These are phyloP conservation scores for Coniochaeta sp. DNA, from an alignment of 2,329 filamentous ascomycete species.

Conservation along the genomic window DNA sequence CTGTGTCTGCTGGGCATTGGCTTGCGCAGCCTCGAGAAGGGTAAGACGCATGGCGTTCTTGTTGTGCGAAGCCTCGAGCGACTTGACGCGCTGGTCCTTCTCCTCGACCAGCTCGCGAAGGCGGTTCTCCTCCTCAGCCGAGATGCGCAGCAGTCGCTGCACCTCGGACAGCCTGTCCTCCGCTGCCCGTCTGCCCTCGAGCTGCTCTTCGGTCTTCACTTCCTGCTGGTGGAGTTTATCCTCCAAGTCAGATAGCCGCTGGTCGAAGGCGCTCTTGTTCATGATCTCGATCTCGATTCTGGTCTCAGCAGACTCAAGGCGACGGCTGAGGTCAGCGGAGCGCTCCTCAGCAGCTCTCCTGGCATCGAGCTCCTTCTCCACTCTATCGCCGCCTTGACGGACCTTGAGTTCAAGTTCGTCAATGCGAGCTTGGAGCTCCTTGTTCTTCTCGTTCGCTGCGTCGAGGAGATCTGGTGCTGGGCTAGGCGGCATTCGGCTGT, in stretches of 20 bases:
- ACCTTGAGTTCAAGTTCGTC: slow-evolving; percentile 53
- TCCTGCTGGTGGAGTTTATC: slow-evolving; percentile 60
- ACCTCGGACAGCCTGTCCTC: slow-evolving; percentile 68
- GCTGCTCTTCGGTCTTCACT: slow-evolving; percentile 56
- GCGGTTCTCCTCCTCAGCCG: slow-evolving; percentile 66
- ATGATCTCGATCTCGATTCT: slow-evolving; percentile 55
- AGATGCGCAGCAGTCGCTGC: slow-evolving; percentile 61
- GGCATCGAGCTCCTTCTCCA: slow-evolving; percentile 40
- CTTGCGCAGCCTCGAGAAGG: slow-evolving; percentile 62
- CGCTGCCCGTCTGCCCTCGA: slow-evolving; percentile 54
- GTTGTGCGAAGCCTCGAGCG: slow-evolving; percentile 46
- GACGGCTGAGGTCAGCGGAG: slow-evolving; percentile 44
- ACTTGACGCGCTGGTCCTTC: slow-evolving; percentile 59
- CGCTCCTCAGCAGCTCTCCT: slow-evolving; percentile 47
- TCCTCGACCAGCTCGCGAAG: slow-evolving; percentile 62
- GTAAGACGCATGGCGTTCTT: slow-evolving; percentile 55
- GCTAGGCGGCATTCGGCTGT: slow-evolving; percentile 46
- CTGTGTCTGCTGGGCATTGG: slow-evolving; percentile 45
- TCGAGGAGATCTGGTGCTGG: slow-evolving; percentile 40
- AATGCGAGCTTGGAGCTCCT: slow-evolving; percentile 54
- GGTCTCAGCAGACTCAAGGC: slow-evolving; percentile 50
- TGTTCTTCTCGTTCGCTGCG: slow-evolving; percentile 38
- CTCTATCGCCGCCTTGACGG: slow-evolving; percentile 36
- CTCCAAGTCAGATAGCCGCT: slow-evolving; percentile 62
- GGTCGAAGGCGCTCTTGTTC: slow-evolving; percentile 50